Evolutionary conservation across 805 yeast genomes (phyloP), one percentile per base, ranked within the genome.

Genomic region (Millerozyma miso): DNA sequence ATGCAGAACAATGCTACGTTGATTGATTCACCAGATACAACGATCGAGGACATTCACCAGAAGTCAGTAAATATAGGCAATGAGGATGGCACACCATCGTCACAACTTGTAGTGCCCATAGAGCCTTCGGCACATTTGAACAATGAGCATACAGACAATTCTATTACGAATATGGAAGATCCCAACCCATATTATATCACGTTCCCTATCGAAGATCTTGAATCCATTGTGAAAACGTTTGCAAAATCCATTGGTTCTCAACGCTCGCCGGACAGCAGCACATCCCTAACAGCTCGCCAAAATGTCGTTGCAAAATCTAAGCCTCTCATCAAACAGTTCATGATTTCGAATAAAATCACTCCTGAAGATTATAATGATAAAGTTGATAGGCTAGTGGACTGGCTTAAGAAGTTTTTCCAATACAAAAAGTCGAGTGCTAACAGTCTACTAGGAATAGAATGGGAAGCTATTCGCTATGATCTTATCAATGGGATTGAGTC

Each of bases 391-490:
- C 49, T 64, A 31, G 58, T 58, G 17, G 52, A 55, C 23, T 62
- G 69, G 67, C 52, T 68, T 31, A 48, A 50, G 42, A 57, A 59
- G 26, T 66, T 58, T 51, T 69, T 70, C 47, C 65, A 56, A 39
- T 65, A 65, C 46, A 69, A 65, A 37, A 65, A 65, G 45, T 54
- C 64, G 3, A 49, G 59, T 6, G 60, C 59, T 8, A 64, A 63
- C 50, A 69, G 70, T 14, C 50, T 68, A 14, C 37, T 68, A 18
- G 70, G 63, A 2, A 65, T 70, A 50, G 74, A 67, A 52, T 70
- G 73, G 73, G 73, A 70, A 41, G 70, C 64, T 41, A 61, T 69
- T 31, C 48, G 74, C 23, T 56, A 61, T 43, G 75, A 70, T 38
- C 49, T 69, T 31, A 43, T 58, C 8, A 54, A 58, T 41, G 72